Conservation (phyloP, 1,284 basidiomycete species). For the Psilocybe mexicana region DNA sequence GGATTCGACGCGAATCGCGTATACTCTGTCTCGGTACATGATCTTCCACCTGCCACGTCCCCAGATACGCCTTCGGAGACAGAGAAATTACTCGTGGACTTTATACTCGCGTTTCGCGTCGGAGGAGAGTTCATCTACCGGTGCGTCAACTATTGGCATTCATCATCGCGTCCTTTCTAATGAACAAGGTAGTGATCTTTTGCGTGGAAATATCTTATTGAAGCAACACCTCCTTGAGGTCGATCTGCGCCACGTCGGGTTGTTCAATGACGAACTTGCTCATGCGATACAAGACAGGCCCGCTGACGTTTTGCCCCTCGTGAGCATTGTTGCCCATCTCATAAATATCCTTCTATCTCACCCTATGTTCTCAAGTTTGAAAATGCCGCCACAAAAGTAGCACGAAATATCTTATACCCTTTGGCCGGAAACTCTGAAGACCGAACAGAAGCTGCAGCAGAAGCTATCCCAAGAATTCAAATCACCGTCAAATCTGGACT, state of each 20-base stretch:
- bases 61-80: conserved; percentile 77
- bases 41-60: conserved; percentile 49
- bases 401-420: conserved; percentile 80
- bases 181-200: conserved; percentile 68
- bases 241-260: conserved; percentile 85
- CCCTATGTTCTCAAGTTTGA: conserved; percentile 68
- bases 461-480: conserved; percentile 85
- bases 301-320: conserved; percentile 87
- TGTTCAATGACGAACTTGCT: conserved; percentile 93
- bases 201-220: conserved; percentile 87
- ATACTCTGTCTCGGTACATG: conserved; percentile 78
- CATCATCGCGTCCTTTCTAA: conserved; percentile 1
- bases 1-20: conserved; percentile 79
- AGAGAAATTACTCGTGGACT: conserved; percentile 81
- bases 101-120: conserved; percentile 84
- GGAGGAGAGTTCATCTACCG: conserved; percentile 90
- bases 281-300: conserved; percentile 90
- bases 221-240: conserved; percentile 94
- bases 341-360: background rate
- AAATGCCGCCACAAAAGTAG: conserved; percentile 81
- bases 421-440: conserved; percentile 53
- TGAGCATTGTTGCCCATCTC: conserved; percentile 34
- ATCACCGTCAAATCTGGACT: conserved; percentile 86
- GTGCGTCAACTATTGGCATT: conserved; percentile 31
- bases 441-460: conserved; percentile 54